Base-by-base conservation (phyloP, 2,329 filamentous ascomycete species). In the Fusarium anthophilum region DNA sequence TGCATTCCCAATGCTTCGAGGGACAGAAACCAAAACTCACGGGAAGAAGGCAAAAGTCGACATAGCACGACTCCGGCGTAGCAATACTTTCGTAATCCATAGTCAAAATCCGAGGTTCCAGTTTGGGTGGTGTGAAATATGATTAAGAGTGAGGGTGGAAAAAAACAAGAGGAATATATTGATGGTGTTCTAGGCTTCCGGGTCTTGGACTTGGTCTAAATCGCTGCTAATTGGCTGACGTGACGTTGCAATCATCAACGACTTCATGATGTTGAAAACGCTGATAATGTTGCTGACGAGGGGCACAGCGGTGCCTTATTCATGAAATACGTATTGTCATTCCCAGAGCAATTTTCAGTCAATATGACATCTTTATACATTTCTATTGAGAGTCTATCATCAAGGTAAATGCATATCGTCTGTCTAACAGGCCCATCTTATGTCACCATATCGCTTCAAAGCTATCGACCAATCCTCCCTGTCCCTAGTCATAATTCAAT, bases 21-120 rank as follows among this genome's bases (percentile, higher is more conserved):
- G 8, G 14, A 22, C 10, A 38, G 26, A 38, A 41, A 15, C 39
- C n/a, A 22, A 39, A 39, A 84, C 89, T 69, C 79, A 93, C 92
- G 5, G 95, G 95, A 70, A 98, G 92, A 75, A 98, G 87, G 82
- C 95, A 98, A 82, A 98, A 98, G 84, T 98, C 95, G 66, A 93
- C 95, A 62, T 92, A 94, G 83, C 94, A 97, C 65, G 91, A 85
- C 63, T 89, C 85, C 8, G 95, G 95, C 2, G 94, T 96, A 37
- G 87, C 77, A 61, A 91, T 79, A 45, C 81, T 81, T 35, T 82
- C 79, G 81, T 89, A 90, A 74, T 87, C 83, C 81, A 84, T 85
- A 24, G 26, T 41, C 9, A 66, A 56, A 3, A 18, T 63, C 37
- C 17, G 18, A 14, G 32, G 39, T 15, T 9, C 56, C 22, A 63